Conservation (phyloP, 805 yeast species). For the Candida taoyuanica region DNA sequence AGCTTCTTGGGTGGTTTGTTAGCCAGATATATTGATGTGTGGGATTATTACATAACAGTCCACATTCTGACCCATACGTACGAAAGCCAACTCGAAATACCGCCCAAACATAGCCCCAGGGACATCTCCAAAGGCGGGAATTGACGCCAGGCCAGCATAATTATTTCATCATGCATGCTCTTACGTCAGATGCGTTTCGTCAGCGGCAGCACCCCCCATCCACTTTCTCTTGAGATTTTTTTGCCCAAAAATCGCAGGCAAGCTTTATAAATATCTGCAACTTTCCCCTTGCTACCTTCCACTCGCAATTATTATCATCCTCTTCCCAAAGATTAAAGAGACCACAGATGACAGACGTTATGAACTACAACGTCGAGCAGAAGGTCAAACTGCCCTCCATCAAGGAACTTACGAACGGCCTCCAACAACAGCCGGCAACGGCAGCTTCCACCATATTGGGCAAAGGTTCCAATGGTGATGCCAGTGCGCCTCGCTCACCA, state of each 20-base stretch:
- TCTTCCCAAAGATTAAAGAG: not conserved
- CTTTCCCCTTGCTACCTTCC: not conserved
- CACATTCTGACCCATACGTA: too few relatives aligned
- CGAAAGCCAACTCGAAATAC: too few relatives aligned
- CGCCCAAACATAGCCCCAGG: not conserved
- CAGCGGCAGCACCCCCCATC: not conserved
- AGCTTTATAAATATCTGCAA: not conserved
- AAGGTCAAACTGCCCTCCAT: slow-evolving; percentile 20
- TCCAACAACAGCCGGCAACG: slow-evolving; percentile 2
- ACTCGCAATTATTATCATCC: not conserved
- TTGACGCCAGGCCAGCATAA: too few relatives aligned
- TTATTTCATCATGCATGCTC: slow-evolving; percentile 7
- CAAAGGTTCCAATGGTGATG: too few relatives aligned
- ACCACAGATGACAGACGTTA: slow-evolving; percentile 3
- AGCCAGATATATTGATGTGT: too few relatives aligned
- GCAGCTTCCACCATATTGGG: not conserved
- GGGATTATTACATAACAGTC: too few relatives aligned
- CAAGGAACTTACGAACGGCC: slow-evolving; percentile 17
- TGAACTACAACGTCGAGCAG: slow-evolving; percentile 6
- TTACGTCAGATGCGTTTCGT: slow-evolving; percentile 1
- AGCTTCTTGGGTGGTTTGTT: too few relatives aligned
- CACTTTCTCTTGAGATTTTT: not conserved
- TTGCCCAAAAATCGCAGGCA: too few relatives aligned
- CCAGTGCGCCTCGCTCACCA: not conserved
- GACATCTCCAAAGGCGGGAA: not conserved